Evolutionary conservation across 2,329 filamentous ascomycete species (phyloP), one percentile per base, ranked within the genome.

Genomic region (Xylaria sp.): DNA sequence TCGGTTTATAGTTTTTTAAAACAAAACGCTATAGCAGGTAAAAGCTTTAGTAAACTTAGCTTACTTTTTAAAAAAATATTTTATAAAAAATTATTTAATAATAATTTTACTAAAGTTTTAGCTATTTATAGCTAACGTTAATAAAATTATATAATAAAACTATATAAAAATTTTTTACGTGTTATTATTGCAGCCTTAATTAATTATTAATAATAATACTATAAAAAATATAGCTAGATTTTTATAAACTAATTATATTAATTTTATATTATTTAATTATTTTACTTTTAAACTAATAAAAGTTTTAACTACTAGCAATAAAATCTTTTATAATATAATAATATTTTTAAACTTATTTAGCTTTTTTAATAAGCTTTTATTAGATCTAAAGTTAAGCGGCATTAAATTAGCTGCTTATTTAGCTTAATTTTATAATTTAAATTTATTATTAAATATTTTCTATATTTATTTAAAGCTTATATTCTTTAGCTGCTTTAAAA

Each of bases 391-490:
- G 18, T 21, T 21, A 21, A 21, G 12, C 23, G 10, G 8, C 6
- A 55, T n/a, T 32, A 53, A 53, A 53, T 10, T 53, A 53, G 3
- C 13, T 9, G 12, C 6, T 21, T 51, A 29, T 29, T 29, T 51
- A 29, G 4, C 10, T 0, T 51, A 51, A 8, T 51, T 51, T 51
- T 51, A 29, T 1, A 18, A 16, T 3, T 21, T 55, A 21, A 37
- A 1, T 4, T 35, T 37, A 10, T 42, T 16, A 2, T 8, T 37
- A 18, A 40, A 18, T 40, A 37, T 35, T 23, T 57, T 57, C 16
- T 57, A 57, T 18, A n/a, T 57, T 57, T 55, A 57, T 25, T 57
- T 57, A 25, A 57, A 40, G 37, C 12, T 32, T 25, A 57, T 57
- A 23, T 40, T 40, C 25, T 57, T 25, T 57, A 55, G 16, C 16